Conservation (phyloP, 805 yeast genomes). For the Kuraishia cidri region DNA sequence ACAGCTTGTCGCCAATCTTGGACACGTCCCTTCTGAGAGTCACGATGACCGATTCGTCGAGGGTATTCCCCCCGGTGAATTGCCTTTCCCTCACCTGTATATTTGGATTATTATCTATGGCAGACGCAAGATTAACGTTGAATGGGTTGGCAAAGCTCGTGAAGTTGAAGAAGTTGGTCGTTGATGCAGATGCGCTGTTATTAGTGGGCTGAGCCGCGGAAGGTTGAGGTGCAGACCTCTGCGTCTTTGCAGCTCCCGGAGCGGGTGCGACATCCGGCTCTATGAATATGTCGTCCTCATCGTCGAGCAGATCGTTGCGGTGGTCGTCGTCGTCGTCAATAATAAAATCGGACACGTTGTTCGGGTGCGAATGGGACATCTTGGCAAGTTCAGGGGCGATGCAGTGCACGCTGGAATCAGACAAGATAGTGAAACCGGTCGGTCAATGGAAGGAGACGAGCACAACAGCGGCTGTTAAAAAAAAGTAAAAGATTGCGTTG, state of each 20-base stretch:
- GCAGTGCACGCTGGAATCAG: too few relatives aligned
- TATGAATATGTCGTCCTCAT: constrained; percentile 21
- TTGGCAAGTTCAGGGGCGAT: neutral
- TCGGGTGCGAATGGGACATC: neutral
- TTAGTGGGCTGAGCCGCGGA: constrained; percentile 1
- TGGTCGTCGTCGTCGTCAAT: constrained; percentile 9
- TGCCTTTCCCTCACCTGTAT: constrained; percentile 34
- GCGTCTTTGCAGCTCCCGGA: too few relatives aligned
- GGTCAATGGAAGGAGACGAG: too few relatives aligned
- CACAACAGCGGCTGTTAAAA: too few relatives aligned
- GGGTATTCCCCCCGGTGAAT: constrained; percentile 47
- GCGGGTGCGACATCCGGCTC: constrained; percentile 20
- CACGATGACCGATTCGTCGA: constrained; percentile 44
- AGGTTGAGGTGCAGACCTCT: too few relatives aligned
- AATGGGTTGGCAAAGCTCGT: constrained; percentile 24
- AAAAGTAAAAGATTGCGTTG: neutral
- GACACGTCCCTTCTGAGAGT: constrained; percentile 30
- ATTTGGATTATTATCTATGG: constrained; percentile 17
- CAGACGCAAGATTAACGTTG: constrained; percentile 10
- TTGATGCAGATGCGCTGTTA: constrained; percentile 2
- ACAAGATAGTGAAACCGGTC: too few relatives aligned
- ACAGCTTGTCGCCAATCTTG: constrained; percentile 21
- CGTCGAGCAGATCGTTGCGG: constrained; percentile 9
- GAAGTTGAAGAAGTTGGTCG: constrained; percentile 13
- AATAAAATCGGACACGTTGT: constrained; percentile 9